Evolutionary conservation across 208 protist species (phyloP).

Genomic region (Trypanosoma avium): DNA sequence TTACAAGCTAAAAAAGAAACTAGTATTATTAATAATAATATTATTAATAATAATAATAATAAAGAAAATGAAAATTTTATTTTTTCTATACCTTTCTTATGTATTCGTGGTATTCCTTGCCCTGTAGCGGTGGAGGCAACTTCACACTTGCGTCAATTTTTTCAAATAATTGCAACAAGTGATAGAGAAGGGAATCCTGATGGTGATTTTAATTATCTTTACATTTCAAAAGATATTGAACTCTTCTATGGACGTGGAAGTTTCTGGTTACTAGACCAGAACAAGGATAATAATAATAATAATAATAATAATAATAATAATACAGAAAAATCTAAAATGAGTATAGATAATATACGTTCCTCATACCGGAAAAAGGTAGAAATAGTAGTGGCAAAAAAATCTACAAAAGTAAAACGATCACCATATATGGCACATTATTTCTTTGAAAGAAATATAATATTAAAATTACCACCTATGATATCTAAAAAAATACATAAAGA

Average conservation of each 20-base stretch:
- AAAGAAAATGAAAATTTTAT: not conserved
- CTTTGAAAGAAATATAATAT: not conserved
- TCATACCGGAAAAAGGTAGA: not conserved
- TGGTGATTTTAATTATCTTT: not conserved
- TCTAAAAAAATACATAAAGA: not conserved
- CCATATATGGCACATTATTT: not conserved
- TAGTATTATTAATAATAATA: not conserved
- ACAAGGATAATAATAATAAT: not conserved
- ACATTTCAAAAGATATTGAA: slow-evolving; percentile 1
- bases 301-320: not conserved
- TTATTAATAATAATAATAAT: not conserved
- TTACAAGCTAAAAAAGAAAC: too few species aligned
- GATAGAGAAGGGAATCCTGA: not conserved
- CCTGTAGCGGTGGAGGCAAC: not conserved
- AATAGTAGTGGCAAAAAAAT: not conserved
- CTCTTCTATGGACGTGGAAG: slow-evolving; percentile 1
- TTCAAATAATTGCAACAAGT: not conserved
- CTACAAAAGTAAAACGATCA: not conserved
- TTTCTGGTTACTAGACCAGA: not conserved
- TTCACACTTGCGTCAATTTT: not conserved
- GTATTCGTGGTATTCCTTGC: slow-evolving; percentile 1
- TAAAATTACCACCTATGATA: not conserved
- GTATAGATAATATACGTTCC: not conserved
- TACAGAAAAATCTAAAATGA: not conserved
- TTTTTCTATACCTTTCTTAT: not conserved